These are phyloP conservation scores for Leccinum rimulosum DNA, from an alignment of 768 basidiomycete genomes.

Conservation along the genomic window DNA sequence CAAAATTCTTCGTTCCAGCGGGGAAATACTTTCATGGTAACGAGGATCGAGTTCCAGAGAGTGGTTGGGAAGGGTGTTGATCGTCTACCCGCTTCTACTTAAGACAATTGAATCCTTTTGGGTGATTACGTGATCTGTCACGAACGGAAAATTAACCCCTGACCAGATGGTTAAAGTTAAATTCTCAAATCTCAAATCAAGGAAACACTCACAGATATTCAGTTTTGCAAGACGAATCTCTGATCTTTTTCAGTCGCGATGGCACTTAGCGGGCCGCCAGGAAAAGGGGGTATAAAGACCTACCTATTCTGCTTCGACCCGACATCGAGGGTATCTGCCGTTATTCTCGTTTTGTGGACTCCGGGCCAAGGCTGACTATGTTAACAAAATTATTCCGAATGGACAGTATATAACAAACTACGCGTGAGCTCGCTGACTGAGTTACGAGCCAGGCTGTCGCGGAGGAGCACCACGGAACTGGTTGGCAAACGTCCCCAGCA, in stretches of 20 bases:
- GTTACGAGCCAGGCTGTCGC: no score
- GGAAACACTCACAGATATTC: background rate
- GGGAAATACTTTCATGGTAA: background rate
- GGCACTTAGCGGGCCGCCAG: no score
- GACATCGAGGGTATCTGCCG: no score
- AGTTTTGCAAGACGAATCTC: background rate
- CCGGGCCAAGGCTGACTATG: no score
- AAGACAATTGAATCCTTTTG: constrained; percentile 6
- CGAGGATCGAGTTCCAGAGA: background rate
- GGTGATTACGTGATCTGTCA: constrained; percentile 6
- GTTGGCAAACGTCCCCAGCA: no score
- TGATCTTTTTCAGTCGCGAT: background rate
- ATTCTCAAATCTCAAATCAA: background rate
- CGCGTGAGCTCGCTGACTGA: no score
- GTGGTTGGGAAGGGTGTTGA: background rate
- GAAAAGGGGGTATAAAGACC: background rate
- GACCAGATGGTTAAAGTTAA: no score
- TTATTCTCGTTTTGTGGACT: no score
- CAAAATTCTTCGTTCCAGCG: background rate
- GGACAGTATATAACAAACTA: no score
- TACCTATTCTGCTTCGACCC: no score
- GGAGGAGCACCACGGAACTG: no score
- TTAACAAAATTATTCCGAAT: no score
- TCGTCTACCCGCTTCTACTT: background rate
- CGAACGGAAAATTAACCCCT: constrained; percentile 1